Evolutionary conservation across 306 rosid species (phyloP), one percentile per base, ranked within the genome.

Genomic region (Pterocarpus santalinus): DNA sequence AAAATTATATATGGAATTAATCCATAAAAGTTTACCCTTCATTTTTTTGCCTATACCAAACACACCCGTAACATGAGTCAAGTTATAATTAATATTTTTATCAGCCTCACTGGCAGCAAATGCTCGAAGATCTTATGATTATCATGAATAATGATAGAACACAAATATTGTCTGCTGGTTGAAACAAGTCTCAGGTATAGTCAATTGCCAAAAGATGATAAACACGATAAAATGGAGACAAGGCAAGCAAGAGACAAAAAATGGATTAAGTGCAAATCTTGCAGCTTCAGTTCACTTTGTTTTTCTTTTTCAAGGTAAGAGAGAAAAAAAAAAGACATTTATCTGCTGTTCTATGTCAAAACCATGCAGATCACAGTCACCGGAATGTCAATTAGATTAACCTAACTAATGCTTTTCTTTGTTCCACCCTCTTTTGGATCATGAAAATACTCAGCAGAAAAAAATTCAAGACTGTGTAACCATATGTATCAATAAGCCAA

Each of bases 391-490:
- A 33, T 13, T 57, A 64, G 53, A 76, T 76, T 76, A 49, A 60
- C 89, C 70, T 11, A 72, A 71, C 22, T 47, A 41, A 68, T 62
- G 73, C 69, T 34, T 10, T 49, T 8, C 56, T 35, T 41, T 35
- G 32, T 33, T 11, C 47, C 30, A 22, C 39, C 76, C 34, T n/a
- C 10, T 41, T 22, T 28, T 22, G 22, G 43, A 73, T 66, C 52
- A 76, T 67, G 61, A 83, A 43, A 65, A 80, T 52, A 60, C 43
- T 66, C 47, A 35, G 60, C 0, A 4, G 33, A 70, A 69, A 53
- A 46, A 46, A 75, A 57, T 58, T 71, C 69, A 75, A 83, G 78
- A 79, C 34, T 53, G 69, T 17, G 36, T 35, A 77, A 83, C 64
- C 69, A 60, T 36, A 22, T 60, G 43, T 28, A 75, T 56, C 32